These are phyloP conservation scores for Colletotrichum sp. DNA, from an alignment of 2,329 filamentous ascomycete genomes.

Conservation along the genomic window DNA sequence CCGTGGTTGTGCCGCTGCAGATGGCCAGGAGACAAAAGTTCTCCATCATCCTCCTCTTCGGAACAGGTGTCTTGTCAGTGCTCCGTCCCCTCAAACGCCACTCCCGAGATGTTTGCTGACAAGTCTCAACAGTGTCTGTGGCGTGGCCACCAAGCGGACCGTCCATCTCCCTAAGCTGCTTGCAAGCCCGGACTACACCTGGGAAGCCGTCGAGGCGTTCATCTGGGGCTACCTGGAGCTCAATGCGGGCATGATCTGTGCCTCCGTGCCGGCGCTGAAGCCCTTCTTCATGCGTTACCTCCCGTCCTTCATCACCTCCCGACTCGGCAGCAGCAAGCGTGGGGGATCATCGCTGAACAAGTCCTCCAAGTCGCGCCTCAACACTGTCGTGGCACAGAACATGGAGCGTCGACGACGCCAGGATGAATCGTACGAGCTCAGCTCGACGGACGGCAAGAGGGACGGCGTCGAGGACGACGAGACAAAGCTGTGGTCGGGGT, in stretches of 20 bases:
- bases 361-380: background rate
- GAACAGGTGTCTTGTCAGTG: background rate
- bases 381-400: conserved; percentile 7
- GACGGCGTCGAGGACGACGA: conserved; percentile 10
- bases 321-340: background rate
- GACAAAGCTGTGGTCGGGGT: conserved; percentile 10
- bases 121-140: conserved; percentile 25
- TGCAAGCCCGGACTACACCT: conserved; percentile 27
- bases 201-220: conserved; percentile 29
- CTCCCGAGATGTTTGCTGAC: background rate
- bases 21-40: conserved; percentile 6
- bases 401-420: conserved; percentile 10
- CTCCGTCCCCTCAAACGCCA: background rate
- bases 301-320: conserved; percentile 5
- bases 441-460: background rate
- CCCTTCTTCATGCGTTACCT: conserved; percentile 24
- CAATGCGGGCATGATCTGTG: conserved; percentile 18
- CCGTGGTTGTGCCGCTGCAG: background rate
- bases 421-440: conserved; percentile 10
- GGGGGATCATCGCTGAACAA: background rate
- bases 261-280: conserved; percentile 15
- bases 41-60: conserved; percentile 7
- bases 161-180: conserved; percentile 29
- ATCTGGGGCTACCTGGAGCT: conserved; percentile 28
- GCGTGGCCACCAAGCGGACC: conserved; percentile 32